Conservation (phyloP, 768 basidiomycete species). For the Polyporus arcularius region DNA sequence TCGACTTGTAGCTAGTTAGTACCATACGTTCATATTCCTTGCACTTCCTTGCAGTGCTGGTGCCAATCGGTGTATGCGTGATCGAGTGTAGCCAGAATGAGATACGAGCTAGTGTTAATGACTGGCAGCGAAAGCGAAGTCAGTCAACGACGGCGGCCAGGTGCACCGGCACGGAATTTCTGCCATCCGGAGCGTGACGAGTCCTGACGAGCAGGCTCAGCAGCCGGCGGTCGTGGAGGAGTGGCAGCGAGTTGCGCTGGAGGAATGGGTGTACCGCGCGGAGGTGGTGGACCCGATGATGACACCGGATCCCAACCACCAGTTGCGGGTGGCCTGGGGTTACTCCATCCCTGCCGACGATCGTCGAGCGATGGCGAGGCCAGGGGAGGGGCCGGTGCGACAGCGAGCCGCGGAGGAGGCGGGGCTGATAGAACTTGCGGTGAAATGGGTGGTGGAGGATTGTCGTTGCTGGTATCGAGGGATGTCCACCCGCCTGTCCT, state of each 20-base stretch:
- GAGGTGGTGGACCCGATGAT: not conserved
- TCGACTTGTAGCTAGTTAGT: constrained; percentile 32
- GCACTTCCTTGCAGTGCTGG: constrained; percentile 5
- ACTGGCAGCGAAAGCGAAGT: no score
- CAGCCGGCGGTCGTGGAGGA: not conserved
- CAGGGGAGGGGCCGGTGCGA: not conserved
- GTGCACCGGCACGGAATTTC: constrained; percentile 29
- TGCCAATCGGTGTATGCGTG: not conserved
- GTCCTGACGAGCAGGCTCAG: constrained; percentile 19
- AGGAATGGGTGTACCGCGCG: not conserved
- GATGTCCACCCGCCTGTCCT: constrained; percentile 69
- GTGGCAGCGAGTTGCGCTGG: not conserved
- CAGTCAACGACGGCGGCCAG: constrained; percentile 21
- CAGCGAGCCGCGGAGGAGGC: not conserved
- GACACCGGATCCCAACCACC: not conserved
- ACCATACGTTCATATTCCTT: constrained; percentile 22
- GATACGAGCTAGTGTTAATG: no score
- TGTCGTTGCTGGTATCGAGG: constrained; percentile 49
- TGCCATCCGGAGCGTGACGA: constrained; percentile 29
- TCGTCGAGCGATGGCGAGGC: not conserved
- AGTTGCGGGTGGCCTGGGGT: not conserved
- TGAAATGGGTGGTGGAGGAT: not conserved
- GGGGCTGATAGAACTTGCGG: not conserved
- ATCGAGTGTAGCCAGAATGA: not conserved
- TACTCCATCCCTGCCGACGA: not conserved